Conservation (phyloP, 176 grass and related monocot genomes). For the Aechmea fasciata region DNA sequence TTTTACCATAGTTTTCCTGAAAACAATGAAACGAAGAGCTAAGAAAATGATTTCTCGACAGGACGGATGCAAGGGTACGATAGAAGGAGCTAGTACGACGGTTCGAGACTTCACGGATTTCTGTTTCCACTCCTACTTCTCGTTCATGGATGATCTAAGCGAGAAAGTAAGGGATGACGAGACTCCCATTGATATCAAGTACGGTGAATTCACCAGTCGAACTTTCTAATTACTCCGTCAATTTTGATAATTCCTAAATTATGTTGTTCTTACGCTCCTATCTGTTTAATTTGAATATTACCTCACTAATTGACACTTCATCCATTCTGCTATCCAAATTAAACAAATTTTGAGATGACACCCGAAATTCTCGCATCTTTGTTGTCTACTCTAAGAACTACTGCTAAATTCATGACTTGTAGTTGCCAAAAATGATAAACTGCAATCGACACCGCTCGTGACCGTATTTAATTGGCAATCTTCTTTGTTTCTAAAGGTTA, state of each 20-base stretch:
- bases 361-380: too few species aligned
- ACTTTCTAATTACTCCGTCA: not conserved
- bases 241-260: not conserved
- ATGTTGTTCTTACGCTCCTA: not conserved
- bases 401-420: not conserved
- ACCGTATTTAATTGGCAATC: not conserved
- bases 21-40: not conserved
- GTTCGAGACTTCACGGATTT: constrained; percentile 74
- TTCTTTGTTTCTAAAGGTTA: constrained; percentile 28
- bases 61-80: constrained; percentile 51
- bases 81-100: constrained; percentile 46
- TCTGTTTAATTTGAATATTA: too few species aligned
- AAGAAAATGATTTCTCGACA: constrained; percentile 15
- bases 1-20: not conserved
- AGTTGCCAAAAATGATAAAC: not conserved
- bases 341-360: too few species aligned
- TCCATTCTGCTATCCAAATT: too few species aligned
- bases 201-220: constrained; percentile 16
- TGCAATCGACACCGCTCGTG: too few species aligned
- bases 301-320: too few species aligned
- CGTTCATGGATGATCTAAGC: constrained; percentile 71
- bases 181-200: constrained; percentile 64
- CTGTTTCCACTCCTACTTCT: constrained; percentile 90
- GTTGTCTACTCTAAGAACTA: too few species aligned
- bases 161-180: constrained; percentile 54